Evolutionary conservation across 768 basidiomycete genomes (phyloP), one percentile per base, ranked within the genome.

Genomic region (Pisolithus microcarpus): DNA sequence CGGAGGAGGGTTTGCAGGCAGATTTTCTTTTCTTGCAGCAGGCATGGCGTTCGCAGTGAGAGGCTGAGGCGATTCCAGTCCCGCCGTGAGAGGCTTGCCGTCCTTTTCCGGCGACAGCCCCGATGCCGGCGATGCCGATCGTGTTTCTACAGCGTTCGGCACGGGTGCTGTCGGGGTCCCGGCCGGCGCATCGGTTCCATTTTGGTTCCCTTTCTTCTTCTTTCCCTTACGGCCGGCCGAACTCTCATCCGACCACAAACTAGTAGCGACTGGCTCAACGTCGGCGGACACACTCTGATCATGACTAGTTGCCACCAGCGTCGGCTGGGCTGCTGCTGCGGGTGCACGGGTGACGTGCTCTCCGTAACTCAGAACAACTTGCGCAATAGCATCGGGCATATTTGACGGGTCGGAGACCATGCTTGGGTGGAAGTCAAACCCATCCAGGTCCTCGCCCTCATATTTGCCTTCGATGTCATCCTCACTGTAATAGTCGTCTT

Each of bases 121-220:
- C 62, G 69, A 56, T 62, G 65, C 67, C 65, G 60, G n/a, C 15
- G 28, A 45, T 59, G 60, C 64, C 64, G 59, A 58, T 42, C 52
- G 57, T 40, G 18, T 55, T 16, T 63, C 62, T 46, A 70, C 60
- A 56, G 68, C 19, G 18, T 56, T 60, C 57, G 69, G 60, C 59
- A 64, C 58, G 54, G 63, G 21, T 5, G 60, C 59, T 43, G 62
- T 59, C 57, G 65, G 61, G 51, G 52, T 51, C 13, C 48, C 56
- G 49, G 60, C 59, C 55, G 62, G 52, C 30, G 50, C 52, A 40
- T 58, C 60, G 39, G 56, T 57, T 44, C 40, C 54, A 13, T 65
- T 65, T 48, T 62, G 70, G 61, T 72, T 77, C 59, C 78, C 80
- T 69, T 72, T 77, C 65, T 72, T 74, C 66, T 69, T 73, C 51